Evolutionary conservation across 202 grass and related monocot genomes (phyloP), one percentile per base, ranked within the genome.

Genomic region (Schoenoplectus triqueter): DNA sequence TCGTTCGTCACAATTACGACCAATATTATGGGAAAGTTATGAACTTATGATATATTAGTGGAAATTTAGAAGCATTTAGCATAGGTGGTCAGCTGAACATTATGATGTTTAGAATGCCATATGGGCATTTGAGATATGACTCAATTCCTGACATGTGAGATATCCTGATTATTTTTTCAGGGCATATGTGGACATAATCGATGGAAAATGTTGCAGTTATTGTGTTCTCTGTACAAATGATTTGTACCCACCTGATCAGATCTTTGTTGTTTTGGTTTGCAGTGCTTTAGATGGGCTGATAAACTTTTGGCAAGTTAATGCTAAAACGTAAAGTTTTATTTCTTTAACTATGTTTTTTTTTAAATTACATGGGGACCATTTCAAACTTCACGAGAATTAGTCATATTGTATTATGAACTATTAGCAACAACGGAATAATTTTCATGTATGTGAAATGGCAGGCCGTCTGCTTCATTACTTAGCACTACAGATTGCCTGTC

Each of bases 261-360:
- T 17, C 13, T 59, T 85, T 78, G 7, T 70, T 87, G 90, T 84
- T 66, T 86, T 89, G 22, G 84, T 82, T 87, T 92, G 84, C 93
- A 98, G 96, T 83, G 90, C 96, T 10, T 85, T 98, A 88, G 96
- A 98, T 82, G 96, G 96, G 84, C 57, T 91, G 50, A 61, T 98
- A 83, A 91, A 86, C 73, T 81, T 98, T 61, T 98, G 96, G 93
- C 90, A 98, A 88, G 84, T 98, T 60, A 91, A 94, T 56, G 86
- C 88, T 51, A 98, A 91, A 91, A 90, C 86, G 96, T 98, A 88
- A 15, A 65, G 15, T 73, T 49, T 63, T 73, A 42, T 62, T 48
- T 59, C 19, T 70, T 64, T 20, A 18, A 31, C 85, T 7, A 66
- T 59, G 64, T 9, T 42, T 86, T 84, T 42, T 31, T 2, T 10